Evolutionary conservation across 306 rosid species (phyloP), one percentile per base, ranked within the genome.

Genomic region (Fragaria vesca): DNA sequence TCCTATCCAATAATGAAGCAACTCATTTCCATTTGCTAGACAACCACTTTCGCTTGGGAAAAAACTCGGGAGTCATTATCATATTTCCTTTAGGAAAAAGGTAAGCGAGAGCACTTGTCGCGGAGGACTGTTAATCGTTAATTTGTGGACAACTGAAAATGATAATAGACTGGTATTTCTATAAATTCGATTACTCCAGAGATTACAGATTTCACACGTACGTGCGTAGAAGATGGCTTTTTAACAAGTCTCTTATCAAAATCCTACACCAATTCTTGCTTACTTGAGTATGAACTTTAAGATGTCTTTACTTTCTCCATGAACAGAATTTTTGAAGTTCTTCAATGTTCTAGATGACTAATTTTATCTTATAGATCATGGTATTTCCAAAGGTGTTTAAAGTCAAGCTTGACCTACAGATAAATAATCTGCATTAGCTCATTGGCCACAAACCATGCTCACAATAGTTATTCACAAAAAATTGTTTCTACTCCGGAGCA

Each of bases 1-100:
- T 76, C 36, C 73, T 42, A 36, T 36, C 50, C 21, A 36, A 45
- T n/a, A 51, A 66, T 51, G 69, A 57, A 54, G 74, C 55, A 57
- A 69, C 66, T 16, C 66, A 32, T 30, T 30, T 21, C 60, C 38
- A 26, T 71, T 79, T 61, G 72, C 66, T 32, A 58, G 1, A 63
- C 42, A 6, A 42, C 47, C 7, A 66, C 30, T 43, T 45, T 2
- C 48, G 13, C 28, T 74, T 24, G 12, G 4, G 42, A 58, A 43
- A 74, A 57, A 58, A 74, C 30, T 26, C n/a, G 18, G 0, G 46
- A 57, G 69, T 58, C 78, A 4, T 4, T 40, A 6, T 73, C 67
- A 24, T 24, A 43, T 12, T 47, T 38, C 5, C 52, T 45, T 42
- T 20, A 12, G 45, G 11, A 7, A 47, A 18, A 69, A 26, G 4